Conservation (phyloP, 2,329 filamentous ascomycete genomes). For the Aspergillus spinulosporus region DNA sequence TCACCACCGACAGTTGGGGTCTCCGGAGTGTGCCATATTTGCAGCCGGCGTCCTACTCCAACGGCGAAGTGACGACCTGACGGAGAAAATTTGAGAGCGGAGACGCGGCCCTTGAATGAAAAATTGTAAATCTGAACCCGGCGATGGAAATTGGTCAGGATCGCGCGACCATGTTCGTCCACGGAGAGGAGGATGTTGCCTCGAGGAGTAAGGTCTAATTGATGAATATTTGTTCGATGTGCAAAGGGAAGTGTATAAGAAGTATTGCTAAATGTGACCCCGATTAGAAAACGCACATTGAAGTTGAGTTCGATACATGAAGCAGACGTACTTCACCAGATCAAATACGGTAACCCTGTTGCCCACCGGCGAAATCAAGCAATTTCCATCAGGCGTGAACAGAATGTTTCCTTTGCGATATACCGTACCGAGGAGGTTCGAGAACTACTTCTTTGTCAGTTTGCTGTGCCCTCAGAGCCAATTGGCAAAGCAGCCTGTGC, state of each 20-base stretch:
- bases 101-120: slow-evolving; percentile 80
- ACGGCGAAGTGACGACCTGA: slow-evolving; percentile 90
- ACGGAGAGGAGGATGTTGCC: slow-evolving; percentile 91
- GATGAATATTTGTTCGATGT: slow-evolving; percentile 88
- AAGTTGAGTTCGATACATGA: too few species aligned
- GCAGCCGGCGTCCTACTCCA: slow-evolving; percentile 79
- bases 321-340: slow-evolving; percentile 72
- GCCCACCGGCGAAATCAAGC: slow-evolving; percentile 91
- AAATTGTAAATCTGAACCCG: slow-evolving; percentile 90
- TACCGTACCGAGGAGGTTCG: slow-evolving; percentile 95
- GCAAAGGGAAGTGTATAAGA: slow-evolving; percentile 66
- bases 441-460: slow-evolving; percentile 66
- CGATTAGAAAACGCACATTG: slow-evolving; percentile 4
- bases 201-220: slow-evolving; percentile 82
- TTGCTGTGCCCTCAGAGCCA: background rate
- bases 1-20: slow-evolving; percentile 76
- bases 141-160: slow-evolving; percentile 85
- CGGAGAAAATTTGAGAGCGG: slow-evolving; percentile 84
- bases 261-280: slow-evolving; percentile 35
- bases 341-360: slow-evolving; percentile 97
- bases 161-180: slow-evolving; percentile 91
- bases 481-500: background rate
- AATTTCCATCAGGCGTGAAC: slow-evolving; percentile 94
- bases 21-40: slow-evolving; percentile 94
- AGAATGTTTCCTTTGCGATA: slow-evolving; percentile 97